Evolutionary conservation across 2,329 filamentous ascomycete genomes (phyloP).

Genomic region (Neonectria magnoliae): DNA sequence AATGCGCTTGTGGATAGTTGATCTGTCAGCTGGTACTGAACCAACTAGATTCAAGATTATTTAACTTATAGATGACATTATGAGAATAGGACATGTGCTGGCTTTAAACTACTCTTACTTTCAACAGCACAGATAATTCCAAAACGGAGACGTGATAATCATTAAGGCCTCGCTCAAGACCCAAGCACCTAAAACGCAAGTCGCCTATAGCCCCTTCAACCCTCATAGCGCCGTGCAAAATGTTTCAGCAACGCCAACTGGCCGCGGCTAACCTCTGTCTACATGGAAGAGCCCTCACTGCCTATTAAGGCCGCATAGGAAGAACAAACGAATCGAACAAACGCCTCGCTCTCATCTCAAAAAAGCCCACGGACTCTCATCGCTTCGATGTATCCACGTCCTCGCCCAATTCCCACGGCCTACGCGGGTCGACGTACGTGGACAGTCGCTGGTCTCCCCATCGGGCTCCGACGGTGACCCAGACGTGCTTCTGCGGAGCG

Average conservation of each 20-base stretch:
- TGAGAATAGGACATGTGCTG: neutral
- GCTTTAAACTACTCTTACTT: neutral
- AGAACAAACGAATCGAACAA: conserved; percentile 35
- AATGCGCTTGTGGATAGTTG: too few relatives aligned
- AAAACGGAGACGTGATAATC: conserved; percentile 16
- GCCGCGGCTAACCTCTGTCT: conserved; percentile 33
- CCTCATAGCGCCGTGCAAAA: conserved; percentile 34
- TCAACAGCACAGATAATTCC: neutral
- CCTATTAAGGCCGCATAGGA: conserved; percentile 38
- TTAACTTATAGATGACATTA: neutral
- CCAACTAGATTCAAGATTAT: too few relatives aligned
- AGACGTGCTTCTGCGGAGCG: conserved; percentile 70
- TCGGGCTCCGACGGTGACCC: conserved; percentile 74
- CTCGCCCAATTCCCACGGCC: conserved; percentile 62
- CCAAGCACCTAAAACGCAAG: conserved; percentile 14
- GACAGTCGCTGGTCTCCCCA: conserved; percentile 67
- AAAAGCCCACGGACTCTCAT: conserved; percentile 26
- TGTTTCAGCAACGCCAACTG: conserved; percentile 35
- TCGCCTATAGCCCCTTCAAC: conserved; percentile 15
- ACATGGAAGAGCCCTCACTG: conserved; percentile 41
- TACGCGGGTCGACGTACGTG: conserved; percentile 65
- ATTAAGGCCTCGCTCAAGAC: conserved; percentile 15
- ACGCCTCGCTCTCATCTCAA: conserved; percentile 37
- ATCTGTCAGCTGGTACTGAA: too few relatives aligned
- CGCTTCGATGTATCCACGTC: conserved; percentile 57